A percentile compares a stretch with the other conserved stretches of the same genome.
Conservation (phyloP, 108 stramenopile species). For the Tribonema minus region DNA sequence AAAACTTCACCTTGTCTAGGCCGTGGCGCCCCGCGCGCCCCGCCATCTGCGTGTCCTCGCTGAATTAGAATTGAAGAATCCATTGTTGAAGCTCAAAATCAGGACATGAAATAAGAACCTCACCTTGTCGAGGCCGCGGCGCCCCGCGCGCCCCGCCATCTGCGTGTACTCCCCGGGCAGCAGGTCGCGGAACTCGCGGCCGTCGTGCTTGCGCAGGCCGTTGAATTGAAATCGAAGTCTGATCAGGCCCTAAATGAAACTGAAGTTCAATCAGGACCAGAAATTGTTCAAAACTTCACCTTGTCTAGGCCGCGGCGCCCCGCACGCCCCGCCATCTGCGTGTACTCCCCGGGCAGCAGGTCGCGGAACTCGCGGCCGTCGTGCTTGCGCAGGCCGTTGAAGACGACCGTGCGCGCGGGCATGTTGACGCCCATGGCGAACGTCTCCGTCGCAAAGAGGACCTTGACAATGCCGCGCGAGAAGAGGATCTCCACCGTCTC, state of each 20-base stretch:
- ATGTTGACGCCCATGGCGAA: conserved; percentile 86
- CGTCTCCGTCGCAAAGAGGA: conserved; percentile 88
- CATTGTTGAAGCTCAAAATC: too few species aligned
- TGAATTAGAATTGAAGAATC: too few species aligned
- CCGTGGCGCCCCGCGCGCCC: conserved; percentile 95
- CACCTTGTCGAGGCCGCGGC: conserved; percentile 74
- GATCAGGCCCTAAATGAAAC: too few species aligned
- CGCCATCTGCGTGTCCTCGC: conserved; percentile 11
- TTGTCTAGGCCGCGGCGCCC: conserved; percentile 41
- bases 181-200: conserved; percentile 41
- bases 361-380: conserved; percentile 29
- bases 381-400: conserved; percentile 74
- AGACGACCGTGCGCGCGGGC: conserved; percentile 75
- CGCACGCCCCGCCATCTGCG: conserved; percentile 55
- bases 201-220: conserved; percentile 67
- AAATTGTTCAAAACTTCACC: too few species aligned
- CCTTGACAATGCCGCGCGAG: conserved; percentile 76
- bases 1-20: too few species aligned
- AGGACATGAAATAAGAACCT: too few species aligned
- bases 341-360: conserved; percentile 72
- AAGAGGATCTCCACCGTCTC: conserved; percentile 94
- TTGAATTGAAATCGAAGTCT: conserved; percentile 18
- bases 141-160: conserved; percentile 47
- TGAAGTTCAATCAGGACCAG: too few species aligned
- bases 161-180: conserved; percentile 75